A percentile compares a stretch with the other conserved stretches of the same genome.
These are phyloP conservation scores for Camptophora hylomeconis DNA, from an alignment of 2,329 filamentous ascomycete species.

Conservation along the genomic window DNA sequence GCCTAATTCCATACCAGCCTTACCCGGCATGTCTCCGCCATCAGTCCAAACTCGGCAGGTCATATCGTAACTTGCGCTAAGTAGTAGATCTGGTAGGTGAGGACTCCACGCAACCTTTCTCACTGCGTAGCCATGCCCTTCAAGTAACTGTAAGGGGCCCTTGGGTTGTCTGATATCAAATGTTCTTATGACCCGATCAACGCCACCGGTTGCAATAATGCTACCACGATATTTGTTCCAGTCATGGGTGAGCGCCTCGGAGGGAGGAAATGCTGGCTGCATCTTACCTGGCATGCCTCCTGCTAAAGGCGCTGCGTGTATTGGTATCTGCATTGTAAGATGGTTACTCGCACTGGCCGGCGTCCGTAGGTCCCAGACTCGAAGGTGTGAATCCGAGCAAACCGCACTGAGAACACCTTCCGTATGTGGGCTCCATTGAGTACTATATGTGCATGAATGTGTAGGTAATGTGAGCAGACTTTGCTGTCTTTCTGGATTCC, in stretches of 20 bases:
- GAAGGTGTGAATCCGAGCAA: conserved; percentile 74
- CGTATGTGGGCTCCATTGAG: conserved; percentile 80
- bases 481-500: conserved; percentile 62
- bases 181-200: conserved; percentile 73
- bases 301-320: conserved; percentile 46
- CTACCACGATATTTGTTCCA: conserved; percentile 96
- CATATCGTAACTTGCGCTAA: conserved; percentile 96
- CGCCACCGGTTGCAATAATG: conserved; percentile 74
- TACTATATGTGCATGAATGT: conserved; percentile 86
- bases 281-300: conserved; percentile 11
- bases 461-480: conserved; percentile 79
- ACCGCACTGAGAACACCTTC: conserved; percentile 77
- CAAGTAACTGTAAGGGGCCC: conserved; percentile 60
- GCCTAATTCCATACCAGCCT: conserved; percentile 50
- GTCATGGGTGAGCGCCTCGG: conserved; percentile 85
- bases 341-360: conserved; percentile 80
- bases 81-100: conserved; percentile 74
- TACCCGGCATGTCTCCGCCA: conserved; percentile 37
- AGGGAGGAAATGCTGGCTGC: conserved; percentile 41
- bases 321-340: conserved; percentile 67
- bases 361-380: conserved; percentile 82
- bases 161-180: conserved; percentile 76
- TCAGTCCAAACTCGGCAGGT: conserved; percentile 90
- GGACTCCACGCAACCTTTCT: conserved; percentile 81
- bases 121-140: conserved; percentile 85